Conservation (phyloP, 208 protist species). For the Porcisia hertigi region DNA sequence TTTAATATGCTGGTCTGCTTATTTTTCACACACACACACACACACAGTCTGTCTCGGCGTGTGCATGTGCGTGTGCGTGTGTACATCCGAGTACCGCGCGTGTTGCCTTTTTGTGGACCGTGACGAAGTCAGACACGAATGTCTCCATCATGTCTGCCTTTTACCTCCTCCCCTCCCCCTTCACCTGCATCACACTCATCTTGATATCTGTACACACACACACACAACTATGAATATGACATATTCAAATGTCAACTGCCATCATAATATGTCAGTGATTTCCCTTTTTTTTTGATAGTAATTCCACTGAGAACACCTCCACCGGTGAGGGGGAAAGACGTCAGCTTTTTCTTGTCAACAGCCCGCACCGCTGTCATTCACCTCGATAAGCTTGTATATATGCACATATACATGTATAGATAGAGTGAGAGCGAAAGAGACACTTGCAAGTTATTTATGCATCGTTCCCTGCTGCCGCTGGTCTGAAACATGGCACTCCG, state of each 20-base stretch:
- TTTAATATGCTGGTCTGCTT: too few relatives aligned
- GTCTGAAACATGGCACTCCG: neutral
- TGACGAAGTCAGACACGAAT: neutral
- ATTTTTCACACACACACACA: neutral
- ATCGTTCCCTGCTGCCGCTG: neutral
- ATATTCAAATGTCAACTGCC: too few relatives aligned
- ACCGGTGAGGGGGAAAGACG: too few relatives aligned
- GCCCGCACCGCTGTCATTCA: too few relatives aligned
- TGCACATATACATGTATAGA: conserved; percentile 1
- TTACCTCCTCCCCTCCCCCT: neutral
- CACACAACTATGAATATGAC: neutral
- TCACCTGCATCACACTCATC: neutral
- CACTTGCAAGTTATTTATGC: too few relatives aligned
- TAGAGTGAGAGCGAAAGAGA: neutral
- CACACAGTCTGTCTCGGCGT: neutral
- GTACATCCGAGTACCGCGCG: neutral
- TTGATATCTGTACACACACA: neutral
- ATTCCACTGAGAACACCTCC: too few relatives aligned
- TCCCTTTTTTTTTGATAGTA: neutral
- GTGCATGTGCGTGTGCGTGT: neutral
- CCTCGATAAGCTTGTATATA: neutral
- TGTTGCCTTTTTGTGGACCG: neutral
- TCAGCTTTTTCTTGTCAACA: too few relatives aligned
- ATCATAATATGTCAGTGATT: neutral
- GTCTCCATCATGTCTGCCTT: neutral